Percentiles rank a stretch among this genome's conserved stretches.
These are phyloP conservation scores for Herpetospermum pedunculosum DNA, from an alignment of 306 rosid genomes.

Conservation along the genomic window DNA sequence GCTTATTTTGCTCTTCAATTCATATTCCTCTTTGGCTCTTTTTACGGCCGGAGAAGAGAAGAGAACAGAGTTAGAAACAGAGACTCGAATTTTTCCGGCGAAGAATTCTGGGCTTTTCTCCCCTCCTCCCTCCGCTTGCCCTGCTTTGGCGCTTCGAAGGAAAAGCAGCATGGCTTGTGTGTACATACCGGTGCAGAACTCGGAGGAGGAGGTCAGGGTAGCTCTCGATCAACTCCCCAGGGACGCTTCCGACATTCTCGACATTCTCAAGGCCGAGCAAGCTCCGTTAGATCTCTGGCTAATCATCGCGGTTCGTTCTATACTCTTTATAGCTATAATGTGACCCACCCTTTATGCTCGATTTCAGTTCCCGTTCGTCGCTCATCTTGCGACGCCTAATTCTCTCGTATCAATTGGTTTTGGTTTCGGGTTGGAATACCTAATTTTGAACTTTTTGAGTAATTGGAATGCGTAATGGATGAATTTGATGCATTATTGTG, in stretches of 20 bases:
- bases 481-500: neutral
- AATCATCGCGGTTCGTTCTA: conserved; percentile 68
- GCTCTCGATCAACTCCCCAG: conserved; percentile 88
- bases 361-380: neutral
- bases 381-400: neutral
- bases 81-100: conserved; percentile 27
- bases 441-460: neutral
- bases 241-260: conserved; percentile 90
- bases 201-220: conserved; percentile 97
- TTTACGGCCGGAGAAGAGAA: neutral
- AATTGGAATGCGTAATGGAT: neutral
- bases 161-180: conserved; percentile 61
- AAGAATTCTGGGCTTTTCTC: neutral
- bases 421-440: neutral
- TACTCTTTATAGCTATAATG: neutral
- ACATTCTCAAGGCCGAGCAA: conserved; percentile 96
- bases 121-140: neutral
- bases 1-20: too few species aligned
- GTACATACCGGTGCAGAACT: conserved; percentile 94
- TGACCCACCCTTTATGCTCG: neutral
- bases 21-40: too few species aligned
- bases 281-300: conserved; percentile 99
- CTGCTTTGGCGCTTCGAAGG: neutral
- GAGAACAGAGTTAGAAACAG: neutral
- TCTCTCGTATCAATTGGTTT: neutral